Base-by-base conservation (phyloP, 129 eudicot species). In the Rutidosis leptorrhynchoides region DNA sequence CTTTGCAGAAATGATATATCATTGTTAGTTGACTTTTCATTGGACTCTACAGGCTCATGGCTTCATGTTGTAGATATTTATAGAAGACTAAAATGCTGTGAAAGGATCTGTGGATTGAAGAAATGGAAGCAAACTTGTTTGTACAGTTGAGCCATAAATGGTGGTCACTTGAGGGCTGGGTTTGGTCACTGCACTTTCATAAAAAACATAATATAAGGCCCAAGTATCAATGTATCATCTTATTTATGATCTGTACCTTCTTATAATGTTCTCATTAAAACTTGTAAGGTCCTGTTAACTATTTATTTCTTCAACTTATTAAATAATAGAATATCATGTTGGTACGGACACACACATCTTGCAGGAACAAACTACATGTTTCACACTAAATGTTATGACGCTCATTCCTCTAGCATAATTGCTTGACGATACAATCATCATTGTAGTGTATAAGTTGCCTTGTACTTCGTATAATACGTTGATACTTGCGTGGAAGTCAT, bases 31-130 rank as follows among this genome's bases (percentile, higher is more conserved):
- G 69, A 71, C 20, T n/a, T 62, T 52, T 35, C n/a, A 16, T 19
- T 61, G 32, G 23, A 61, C 43, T 8, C 24, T 16, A 33, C 75
- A 76, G 80, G 57, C 51, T 37, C 9, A n/a, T n/a, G n/a, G 64
- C 64, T 76, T 76, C 58, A 66, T 57, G 74, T 37, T 76, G 80
- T 76, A 57, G 66, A 68, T 69, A 76, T 53, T 68, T 35, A 58
- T 67, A 60, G 61, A 25, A 60, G 61, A 25, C 46, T 20, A 20
- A 52, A 61, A 52, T 28, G 70, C 52, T 26, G 46, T 35, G 49
- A 67, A 26, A 30, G 40, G 56, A 35, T 55, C 49, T 72, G 63
- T 53, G 57, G 70, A 42, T 63, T 37, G 54, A 72, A 53, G 64
- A 35, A 53, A 26, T 43, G 55, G 65, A 63, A 63, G 23, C 70